phyloP scores from a whole-genome alignment of 2,329 filamentous ascomycete species.

The Trichoderma cornu-damae region DNA sequence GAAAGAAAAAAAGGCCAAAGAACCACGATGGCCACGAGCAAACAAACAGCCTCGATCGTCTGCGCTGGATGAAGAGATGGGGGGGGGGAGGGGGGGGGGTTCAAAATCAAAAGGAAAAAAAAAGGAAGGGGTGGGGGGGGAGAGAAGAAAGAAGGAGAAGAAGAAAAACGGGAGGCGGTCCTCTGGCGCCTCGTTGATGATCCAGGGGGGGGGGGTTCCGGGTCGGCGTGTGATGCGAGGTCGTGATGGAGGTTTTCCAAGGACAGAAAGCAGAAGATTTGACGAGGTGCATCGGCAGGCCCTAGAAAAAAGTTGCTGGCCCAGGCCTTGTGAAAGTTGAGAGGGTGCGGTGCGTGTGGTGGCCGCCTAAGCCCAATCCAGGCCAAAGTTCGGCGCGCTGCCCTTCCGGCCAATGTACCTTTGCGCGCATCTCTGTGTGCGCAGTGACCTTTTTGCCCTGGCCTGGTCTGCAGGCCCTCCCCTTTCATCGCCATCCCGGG shows the following conservation, averaged over 20 bases:
- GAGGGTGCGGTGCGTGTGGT: slow-evolving; percentile 17
- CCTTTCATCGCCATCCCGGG: slow-evolving; percentile 3
- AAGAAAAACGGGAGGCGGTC: slow-evolving; percentile 12
- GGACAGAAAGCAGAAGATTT: slow-evolving; percentile 27
- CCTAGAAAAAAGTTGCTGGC: slow-evolving; percentile 19
- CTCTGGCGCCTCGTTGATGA: slow-evolving; percentile 19
- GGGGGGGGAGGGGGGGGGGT: not conserved
- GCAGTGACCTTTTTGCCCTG: slow-evolving; percentile 6
- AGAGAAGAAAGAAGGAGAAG: slow-evolving; percentile 1
- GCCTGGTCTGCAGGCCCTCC: slow-evolving; percentile 8
- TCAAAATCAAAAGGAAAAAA: too few relatives aligned
- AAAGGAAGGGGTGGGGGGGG: not conserved
- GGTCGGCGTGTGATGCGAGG: slow-evolving; percentile 21
- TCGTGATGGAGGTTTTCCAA: slow-evolving; percentile 29
- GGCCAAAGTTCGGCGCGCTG: not conserved
- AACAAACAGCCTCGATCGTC: slow-evolving; percentile 7
- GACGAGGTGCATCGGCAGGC: slow-evolving; percentile 27
- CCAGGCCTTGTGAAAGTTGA: slow-evolving; percentile 18
- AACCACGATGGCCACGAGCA: slow-evolving; percentile 10
- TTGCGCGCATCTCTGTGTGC: not conserved
- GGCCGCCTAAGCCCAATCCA: slow-evolving; percentile 18
- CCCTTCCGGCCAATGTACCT: slow-evolving; percentile 4
- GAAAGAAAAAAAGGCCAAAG: too few relatives aligned
- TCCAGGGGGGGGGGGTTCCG: slow-evolving; percentile 16
- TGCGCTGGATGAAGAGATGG: not conserved